Percentiles rank a stretch among this genome's conserved stretches.
Evolutionary conservation across 108 stramenopile species (phyloP).

Genomic region (Parietichytrium sp.): DNA sequence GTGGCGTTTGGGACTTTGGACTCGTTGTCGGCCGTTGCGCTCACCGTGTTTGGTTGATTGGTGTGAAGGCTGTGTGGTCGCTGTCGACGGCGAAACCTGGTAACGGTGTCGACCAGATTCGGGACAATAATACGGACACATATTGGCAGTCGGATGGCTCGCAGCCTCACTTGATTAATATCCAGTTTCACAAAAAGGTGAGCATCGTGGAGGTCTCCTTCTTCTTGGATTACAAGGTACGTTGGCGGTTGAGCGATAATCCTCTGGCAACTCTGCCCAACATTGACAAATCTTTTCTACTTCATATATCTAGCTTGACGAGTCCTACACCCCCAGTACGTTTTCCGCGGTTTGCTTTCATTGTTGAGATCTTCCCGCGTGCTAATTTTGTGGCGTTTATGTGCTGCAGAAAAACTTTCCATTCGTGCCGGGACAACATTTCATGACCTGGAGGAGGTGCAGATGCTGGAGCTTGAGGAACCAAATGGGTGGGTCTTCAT

Average conservation of each 20-base stretch:
- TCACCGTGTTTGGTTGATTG: neutral
- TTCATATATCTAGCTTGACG: no score
- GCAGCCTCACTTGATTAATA: conserved; percentile 89
- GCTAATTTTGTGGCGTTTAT: no score
- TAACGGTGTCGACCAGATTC: conserved; percentile 90
- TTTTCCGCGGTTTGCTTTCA: no score
- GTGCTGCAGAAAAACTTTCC: conserved; percentile 74
- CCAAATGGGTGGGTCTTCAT: conserved; percentile 37
- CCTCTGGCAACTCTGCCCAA: no score
- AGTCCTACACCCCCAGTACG: conserved; percentile 92
- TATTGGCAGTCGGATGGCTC: conserved; percentile 88
- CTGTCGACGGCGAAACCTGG: conserved; percentile 91
- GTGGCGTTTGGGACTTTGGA: no score
- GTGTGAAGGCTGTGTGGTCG: conserved; percentile 76
- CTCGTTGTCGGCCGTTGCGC: neutral
- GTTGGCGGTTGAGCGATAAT: no score
- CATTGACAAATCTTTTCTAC: neutral
- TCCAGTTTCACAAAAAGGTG: conserved; percentile 83
- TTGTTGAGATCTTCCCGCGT: no score
- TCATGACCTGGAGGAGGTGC: conserved; percentile 82
- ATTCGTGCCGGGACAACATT: conserved; percentile 80
- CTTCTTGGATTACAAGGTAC: conserved; percentile 85
- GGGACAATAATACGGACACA: conserved; percentile 55
- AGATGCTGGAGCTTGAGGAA: conserved; percentile 22
- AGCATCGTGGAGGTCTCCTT: conserved; percentile 79